Conservation (phyloP, 1,139 yeast genomes). For the Dujonia santamariae region DNA sequence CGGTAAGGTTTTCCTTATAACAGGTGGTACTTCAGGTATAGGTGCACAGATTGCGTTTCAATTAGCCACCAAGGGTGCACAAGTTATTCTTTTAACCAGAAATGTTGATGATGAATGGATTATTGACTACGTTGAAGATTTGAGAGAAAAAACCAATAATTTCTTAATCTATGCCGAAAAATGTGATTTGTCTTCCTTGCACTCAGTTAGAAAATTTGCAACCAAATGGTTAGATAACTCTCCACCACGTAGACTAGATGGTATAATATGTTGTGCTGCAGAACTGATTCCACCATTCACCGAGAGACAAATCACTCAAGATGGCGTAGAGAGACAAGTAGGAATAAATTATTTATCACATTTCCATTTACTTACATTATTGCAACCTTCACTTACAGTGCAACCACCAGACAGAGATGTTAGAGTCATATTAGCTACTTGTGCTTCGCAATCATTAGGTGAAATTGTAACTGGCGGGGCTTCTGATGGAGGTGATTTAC, state of each 20-base stretch:
- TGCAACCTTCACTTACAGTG: conserved; percentile 76
- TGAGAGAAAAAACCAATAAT: conserved; percentile 68
- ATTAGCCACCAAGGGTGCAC: conserved; percentile 82
- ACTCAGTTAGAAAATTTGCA: conserved; percentile 85
- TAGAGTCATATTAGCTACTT: conserved; percentile 69
- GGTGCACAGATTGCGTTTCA: conserved; percentile 78
- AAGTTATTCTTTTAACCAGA: conserved; percentile 69
- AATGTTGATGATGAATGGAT: conserved; percentile 71
- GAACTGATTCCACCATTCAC: conserved; percentile 69
- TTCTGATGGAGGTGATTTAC: conserved; percentile 49
- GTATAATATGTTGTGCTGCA: conserved; percentile 84
- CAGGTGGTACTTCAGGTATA: conserved; percentile 89
- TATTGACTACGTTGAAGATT: conserved; percentile 72
- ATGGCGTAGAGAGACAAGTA: conserved; percentile 83
- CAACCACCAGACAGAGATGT: conserved; percentile 97
- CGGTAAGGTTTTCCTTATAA: conserved; percentile 74
- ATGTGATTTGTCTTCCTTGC: conserved; percentile 73
- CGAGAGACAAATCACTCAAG: conserved; percentile 61
- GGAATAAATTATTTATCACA: conserved; percentile 82
- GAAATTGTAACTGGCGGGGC: conserved; percentile 49
- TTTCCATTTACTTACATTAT: conserved; percentile 71
- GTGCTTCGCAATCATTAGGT: conserved; percentile 75
- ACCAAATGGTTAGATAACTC: conserved; percentile 90
- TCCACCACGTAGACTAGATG: conserved; percentile 89
- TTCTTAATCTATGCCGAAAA: conserved; percentile 81